A percentile compares a stretch with the other conserved stretches of the same genome.
Evolutionary conservation across 1,284 basidiomycete species (phyloP).

Genomic region (Ganoderma lingzhi): DNA sequence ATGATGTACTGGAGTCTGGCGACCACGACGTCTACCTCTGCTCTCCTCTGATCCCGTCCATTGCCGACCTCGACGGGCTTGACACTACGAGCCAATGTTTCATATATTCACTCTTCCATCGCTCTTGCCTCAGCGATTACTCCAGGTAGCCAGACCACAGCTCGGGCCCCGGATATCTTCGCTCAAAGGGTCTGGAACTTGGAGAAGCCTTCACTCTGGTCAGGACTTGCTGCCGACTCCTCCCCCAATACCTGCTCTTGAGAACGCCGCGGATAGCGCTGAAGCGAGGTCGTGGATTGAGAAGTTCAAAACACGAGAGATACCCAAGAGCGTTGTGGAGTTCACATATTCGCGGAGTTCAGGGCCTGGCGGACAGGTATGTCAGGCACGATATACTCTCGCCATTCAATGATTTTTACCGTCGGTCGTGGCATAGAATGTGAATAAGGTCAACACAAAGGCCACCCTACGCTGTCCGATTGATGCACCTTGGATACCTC

Average conservation of each 20-base stretch:
- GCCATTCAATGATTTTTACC: background rate
- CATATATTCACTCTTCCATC: background rate
- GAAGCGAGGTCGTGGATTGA: constrained; percentile 61
- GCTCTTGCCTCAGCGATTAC: background rate
- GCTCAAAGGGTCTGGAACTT: background rate
- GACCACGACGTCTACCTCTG: background rate
- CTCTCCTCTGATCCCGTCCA: background rate
- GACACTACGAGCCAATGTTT: background rate
- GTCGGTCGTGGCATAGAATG: constrained; percentile 59
- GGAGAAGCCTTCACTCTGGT: constrained; percentile 15
- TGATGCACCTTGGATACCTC: constrained; percentile 70
- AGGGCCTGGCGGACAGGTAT: constrained; percentile 81
- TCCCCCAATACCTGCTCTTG: constrained; percentile 44
- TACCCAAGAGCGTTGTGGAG: constrained; percentile 62
- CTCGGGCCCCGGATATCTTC: background rate
- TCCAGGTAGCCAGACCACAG: background rate
- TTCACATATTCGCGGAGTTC: constrained; percentile 77
- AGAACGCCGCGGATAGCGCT: constrained; percentile 49
- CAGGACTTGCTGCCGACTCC: constrained; percentile 42
- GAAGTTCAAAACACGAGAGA: constrained; percentile 49
- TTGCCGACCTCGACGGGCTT: background rate
- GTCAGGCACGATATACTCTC: constrained; percentile 21
- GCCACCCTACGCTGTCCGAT: constrained; percentile 66
- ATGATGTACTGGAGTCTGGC: background rate
- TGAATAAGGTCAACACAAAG: constrained; percentile 86